Percentiles rank a stretch among this genome's conserved stretches.
Conservation (phyloP, 176 grass and related monocot genomes). For the Pharus latifolius region DNA sequence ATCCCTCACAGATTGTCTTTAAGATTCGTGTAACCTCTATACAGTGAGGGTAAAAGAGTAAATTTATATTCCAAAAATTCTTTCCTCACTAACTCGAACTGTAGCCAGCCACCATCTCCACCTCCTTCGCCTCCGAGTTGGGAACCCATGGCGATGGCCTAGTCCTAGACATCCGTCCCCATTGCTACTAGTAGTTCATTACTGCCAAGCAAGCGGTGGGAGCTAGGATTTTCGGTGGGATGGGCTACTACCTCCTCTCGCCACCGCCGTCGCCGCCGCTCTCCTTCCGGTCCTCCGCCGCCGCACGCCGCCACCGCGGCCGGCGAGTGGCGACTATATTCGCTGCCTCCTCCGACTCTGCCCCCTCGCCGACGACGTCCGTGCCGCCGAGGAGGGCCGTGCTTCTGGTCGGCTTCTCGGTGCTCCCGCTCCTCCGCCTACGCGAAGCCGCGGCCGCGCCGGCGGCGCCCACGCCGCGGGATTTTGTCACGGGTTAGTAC, state of each 20-base stretch:
- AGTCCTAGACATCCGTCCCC: too few relatives aligned
- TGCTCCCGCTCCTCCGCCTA: conserved; percentile 61
- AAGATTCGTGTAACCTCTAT: not conserved
- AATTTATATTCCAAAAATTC: not conserved
- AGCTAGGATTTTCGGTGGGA: conserved; percentile 32
- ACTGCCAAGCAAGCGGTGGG: not conserved
- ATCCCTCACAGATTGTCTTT: not conserved
- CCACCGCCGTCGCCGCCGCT: conserved; percentile 22
- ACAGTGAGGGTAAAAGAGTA: not conserved
- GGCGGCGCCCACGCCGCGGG: conserved; percentile 12
- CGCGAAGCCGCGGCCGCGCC: conserved; percentile 26
- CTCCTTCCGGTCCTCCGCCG: not conserved
- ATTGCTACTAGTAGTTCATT: not conserved
- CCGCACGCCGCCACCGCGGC: conserved; percentile 4
- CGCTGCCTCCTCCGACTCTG: not conserved
- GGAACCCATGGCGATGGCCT: too few relatives aligned
- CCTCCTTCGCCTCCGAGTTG: not conserved
- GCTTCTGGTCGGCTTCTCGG: conserved; percentile 55
- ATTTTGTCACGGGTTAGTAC: conserved; percentile 27
- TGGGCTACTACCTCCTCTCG: conserved; percentile 33
- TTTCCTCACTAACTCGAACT: not conserved
- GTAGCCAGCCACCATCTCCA: not conserved
- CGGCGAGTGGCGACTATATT: not conserved
- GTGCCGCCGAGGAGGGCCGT: conserved; percentile 48
- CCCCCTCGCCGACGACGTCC: not conserved